Base-by-base conservation (phyloP, 805 yeast species). In the Ogataea pilisensis region DNA sequence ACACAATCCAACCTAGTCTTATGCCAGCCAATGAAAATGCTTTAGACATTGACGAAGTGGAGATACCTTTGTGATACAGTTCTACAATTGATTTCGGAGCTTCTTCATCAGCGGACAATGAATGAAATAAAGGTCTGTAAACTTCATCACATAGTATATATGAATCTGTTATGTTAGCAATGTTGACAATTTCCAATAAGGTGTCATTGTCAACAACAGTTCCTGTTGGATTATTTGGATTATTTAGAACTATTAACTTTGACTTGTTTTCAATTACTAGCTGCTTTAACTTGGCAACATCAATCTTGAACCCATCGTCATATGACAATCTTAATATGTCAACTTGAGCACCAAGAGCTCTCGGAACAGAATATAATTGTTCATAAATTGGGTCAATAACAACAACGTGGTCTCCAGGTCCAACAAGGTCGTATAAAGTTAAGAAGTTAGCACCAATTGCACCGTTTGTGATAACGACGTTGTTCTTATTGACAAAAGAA, bases 381-480 rank as follows among this genome's bases (percentile, higher is more conserved):
- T 72, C 74, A 56, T 76, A 76, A 1, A 69, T 64, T 12, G 81
- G 81, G 39, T 66, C 67, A 6, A 71, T 67, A 16, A 69, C 73
- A 33, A 75, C 62, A 4, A 71, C 72, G 43, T 70, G 76, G 44
- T 73, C 80, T 4, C 64, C 70, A 5, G 65, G 60, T 27, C 68
- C 67, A 6, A 69, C 67, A 4, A 76, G 43, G 0, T 74, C 54
- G 44, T 73, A 74, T 42, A 70, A 64, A 2, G 65, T 45, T 21
- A 75, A 57, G 49, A 73, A 76, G 47, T 76, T 76, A 25, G 74
- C 80, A 7, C 74, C 80, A 55, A 76, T 76, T 3, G 78, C 79
- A 20, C 81, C 81, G 49, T 73, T 73, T 19, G 78, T 72, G 22
- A 74, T 54, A 17, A 75, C 63, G 20, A 76, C 67, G 41, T 75